These are phyloP conservation scores for Priceomyces carsonii DNA, from an alignment of 805 yeast genomes.

Conservation along the genomic window DNA sequence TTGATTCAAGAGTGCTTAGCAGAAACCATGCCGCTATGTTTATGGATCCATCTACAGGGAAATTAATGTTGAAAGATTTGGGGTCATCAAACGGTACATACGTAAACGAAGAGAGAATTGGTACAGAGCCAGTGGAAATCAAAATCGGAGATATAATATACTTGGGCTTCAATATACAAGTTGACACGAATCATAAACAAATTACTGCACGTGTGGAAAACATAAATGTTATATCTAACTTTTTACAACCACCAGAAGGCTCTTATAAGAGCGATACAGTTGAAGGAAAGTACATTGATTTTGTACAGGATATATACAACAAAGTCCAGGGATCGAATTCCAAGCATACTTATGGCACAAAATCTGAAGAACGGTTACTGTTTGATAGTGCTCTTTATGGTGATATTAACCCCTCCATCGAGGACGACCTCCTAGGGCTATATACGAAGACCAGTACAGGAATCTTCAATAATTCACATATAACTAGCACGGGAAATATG, in stretches of 20 bases:
- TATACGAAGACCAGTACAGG: conserved; percentile 53
- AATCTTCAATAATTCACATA: conserved; percentile 57
- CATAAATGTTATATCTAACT: conserved; percentile 54
- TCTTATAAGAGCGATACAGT: conserved; percentile 3
- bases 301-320: conserved; percentile 31
- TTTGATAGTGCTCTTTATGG: conserved; percentile 66
- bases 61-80: conserved; percentile 77
- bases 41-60: conserved; percentile 64
- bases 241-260: conserved; percentile 7
- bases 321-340: conserved; percentile 7
- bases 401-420: conserved; percentile 51
- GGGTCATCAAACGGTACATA: conserved; percentile 95
- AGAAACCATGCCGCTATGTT: conserved; percentile 92
- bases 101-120: conserved; percentile 72
- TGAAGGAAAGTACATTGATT: conserved; percentile 37
- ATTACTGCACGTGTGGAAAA: conserved; percentile 83
- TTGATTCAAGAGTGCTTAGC: conserved; percentile 89
- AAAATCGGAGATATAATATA: conserved; percentile 86
- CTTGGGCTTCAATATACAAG: conserved; percentile 86
- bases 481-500: conserved; percentile 56
- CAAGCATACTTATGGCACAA: conserved; percentile 1
- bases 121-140: conserved; percentile 61
- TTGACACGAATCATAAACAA: conserved; percentile 70
- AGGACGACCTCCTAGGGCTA: conserved; percentile 51
- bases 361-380: conserved; percentile 16